Percentiles rank a stretch among this genome's conserved stretches.
Conservation (phyloP, 2,329 filamentous ascomycete genomes). For the Parastagonospora avenae region DNA sequence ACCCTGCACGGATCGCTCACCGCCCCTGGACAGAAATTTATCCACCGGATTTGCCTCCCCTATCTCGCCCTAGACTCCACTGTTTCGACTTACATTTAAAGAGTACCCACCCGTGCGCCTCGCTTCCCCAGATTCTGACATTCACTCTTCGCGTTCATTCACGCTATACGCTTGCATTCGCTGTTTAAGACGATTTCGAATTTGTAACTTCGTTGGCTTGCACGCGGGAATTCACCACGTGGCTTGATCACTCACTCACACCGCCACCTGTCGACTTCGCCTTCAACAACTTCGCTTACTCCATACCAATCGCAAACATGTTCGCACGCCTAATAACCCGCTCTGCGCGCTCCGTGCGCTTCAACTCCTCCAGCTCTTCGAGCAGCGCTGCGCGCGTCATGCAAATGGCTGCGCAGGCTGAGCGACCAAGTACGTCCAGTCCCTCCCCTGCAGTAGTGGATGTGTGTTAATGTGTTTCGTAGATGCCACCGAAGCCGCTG, state of each 20-base stretch:
- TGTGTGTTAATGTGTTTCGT: neutral
- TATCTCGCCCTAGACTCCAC: conserved; percentile 16
- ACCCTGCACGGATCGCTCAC: conserved; percentile 21
- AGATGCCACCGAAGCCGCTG: conserved; percentile 34
- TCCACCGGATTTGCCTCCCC: conserved; percentile 12
- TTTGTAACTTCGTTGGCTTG: too few relatives aligned
- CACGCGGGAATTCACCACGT: too few relatives aligned
- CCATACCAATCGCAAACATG: conserved; percentile 14
- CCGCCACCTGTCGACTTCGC: neutral
- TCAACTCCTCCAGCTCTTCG: conserved; percentile 36
- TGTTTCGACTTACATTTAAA: conserved; percentile 19
- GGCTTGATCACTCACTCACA: neutral
- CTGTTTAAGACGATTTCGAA: too few relatives aligned
- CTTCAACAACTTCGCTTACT: neutral
- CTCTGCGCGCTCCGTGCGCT: conserved; percentile 29
- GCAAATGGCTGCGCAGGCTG: conserved; percentile 36
- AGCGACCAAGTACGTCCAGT: conserved; percentile 34
- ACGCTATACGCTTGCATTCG: too few relatives aligned
- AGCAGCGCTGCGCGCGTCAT: conserved; percentile 32
- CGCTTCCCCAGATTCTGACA: conserved; percentile 9
- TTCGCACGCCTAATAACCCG: conserved; percentile 25
- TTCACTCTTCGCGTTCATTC: conserved; percentile 1
- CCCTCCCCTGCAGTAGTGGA: neutral
- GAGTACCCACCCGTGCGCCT: neutral
- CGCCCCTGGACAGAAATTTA: conserved; percentile 16